Evolutionary conservation across 306 rosid genomes (phyloP), one percentile per base, ranked within the genome.

Genomic region (Citrullus mucosospermus): DNA sequence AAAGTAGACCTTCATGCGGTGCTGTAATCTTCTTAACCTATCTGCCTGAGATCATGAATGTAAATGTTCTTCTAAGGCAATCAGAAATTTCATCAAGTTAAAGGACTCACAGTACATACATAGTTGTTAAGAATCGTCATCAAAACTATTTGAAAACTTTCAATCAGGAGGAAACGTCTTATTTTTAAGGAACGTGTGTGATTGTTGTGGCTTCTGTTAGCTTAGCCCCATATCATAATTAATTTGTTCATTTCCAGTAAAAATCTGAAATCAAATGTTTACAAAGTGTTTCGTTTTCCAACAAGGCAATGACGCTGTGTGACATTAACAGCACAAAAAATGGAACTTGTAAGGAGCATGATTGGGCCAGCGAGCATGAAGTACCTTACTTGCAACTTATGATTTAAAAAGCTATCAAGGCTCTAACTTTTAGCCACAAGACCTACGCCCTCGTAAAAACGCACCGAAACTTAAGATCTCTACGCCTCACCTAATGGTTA

Each of bases 1-100:
- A 81, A 86, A 93, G 84, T 81, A 84, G 69, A 91, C 85, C 81
- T 91, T 88, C 93, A 86, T 91, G 73, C 98, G 80, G 73, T 81
- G 83, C 84, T 85, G 84, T 73, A 91, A 79, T 80, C 97, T 84
- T 67, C 85, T 81, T 62, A 90, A 70, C 80, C 77, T 72, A 72
- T 72, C 77, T 72, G 50, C 77, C 77, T 72, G 77, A 50, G 60
- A 50, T 50, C 59, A 50, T 16, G 22, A 50, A 72, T 30, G 22
- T 50, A 72, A 72, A 71, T 50, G 13, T 67, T 72, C 8, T 50
- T 72, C 22, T 16, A 18, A 16, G 44, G 8, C 20, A 15, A 50
- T 50, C 5, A 4, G 25, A 13, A 16, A 30, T 44, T 70, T 70
- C 57, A 25, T 70, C 76, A 6, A 70, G 39, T 46, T 70, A 46